Base-by-base conservation (phyloP, 2,329 filamentous ascomycete genomes). In the Penicillium glabrum region DNA sequence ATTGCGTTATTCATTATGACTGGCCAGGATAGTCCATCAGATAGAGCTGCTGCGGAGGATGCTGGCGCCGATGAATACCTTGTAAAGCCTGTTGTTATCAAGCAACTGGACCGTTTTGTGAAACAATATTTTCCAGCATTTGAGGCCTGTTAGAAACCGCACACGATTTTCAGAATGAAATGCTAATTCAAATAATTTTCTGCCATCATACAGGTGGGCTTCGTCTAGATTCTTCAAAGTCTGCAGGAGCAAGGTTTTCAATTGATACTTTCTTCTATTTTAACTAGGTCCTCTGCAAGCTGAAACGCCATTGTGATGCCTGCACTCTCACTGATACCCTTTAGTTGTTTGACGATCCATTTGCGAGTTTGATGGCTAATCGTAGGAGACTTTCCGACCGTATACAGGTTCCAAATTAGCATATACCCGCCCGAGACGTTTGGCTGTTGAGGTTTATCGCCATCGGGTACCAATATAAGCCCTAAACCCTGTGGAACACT, bases 401-500 rank as follows among this genome's bases (percentile, higher is more conserved):
- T 56, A 23, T 59, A 59, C 7, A 59, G 41, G 39, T 47, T 19
- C 57, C 57, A 59, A 5, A 27, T 54, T 23, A 59, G 27, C 41
- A 59, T 56, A 33, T 56, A 57, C 1, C 49, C 54, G 7, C 53
- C 57, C 11, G 57, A 45, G 23, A 59, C 19, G 8, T 23, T 51
- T 1, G 21, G 9, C 10, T 41, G 21, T 16, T n/a, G 9, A 5
- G 27, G 27, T 11, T 45, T 46, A 26, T 24, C 23, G 5, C n/a
- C 3, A 31, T n/a, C 6, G 11, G 27, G n/a, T 27, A 21, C 5
- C 9, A 14, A 6, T 31, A 64, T n/a, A n/a, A 53, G 45, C 3
- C 51, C 65, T 13, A 66, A 24, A 14, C 46, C 62, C 46, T 67
- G 66, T 19, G 66, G 65, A 3, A 66, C 55, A 8, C 56, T 67